phyloP scores from a whole-genome alignment of 2,329 filamentous ascomycete genomes.

The Sordariomycetes sp. region DNA sequence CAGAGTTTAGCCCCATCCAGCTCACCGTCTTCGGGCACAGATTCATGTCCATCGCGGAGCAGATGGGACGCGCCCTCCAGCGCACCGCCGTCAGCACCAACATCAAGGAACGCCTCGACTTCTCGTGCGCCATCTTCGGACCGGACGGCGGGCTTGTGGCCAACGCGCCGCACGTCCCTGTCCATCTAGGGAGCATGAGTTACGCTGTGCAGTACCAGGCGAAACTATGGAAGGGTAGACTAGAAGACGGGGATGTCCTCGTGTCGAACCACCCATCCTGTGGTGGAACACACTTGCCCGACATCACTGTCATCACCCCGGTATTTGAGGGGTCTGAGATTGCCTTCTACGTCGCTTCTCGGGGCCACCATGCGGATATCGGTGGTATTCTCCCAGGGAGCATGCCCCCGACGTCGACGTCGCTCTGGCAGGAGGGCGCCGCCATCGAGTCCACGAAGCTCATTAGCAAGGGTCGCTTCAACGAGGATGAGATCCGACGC shows the following conservation, averaged over 20 bases:
- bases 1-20: conserved; percentile 48
- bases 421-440: conserved; percentile 52
- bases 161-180: conserved; percentile 70
- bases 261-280: conserved; percentile 13
- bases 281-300: conserved; percentile 72
- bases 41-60: conserved; percentile 80
- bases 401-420: conserved; percentile 66
- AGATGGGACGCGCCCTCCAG: conserved; percentile 71
- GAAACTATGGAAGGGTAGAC: conserved; percentile 68
- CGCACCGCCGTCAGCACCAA: conserved; percentile 76
- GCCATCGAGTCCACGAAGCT: conserved; percentile 57
- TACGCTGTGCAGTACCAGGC: conserved; percentile 67
- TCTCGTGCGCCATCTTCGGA: conserved; percentile 74
- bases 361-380: conserved; percentile 68
- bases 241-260: conserved; percentile 5
- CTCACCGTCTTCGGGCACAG: conserved; percentile 71
- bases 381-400: conserved; percentile 61
- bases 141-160: conserved; percentile 65
- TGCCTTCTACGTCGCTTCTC: conserved; percentile 71
- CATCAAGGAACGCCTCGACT: conserved; percentile 73
- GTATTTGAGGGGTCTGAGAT: conserved; percentile 59
- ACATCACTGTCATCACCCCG: conserved; percentile 72
- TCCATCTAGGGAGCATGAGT: conserved; percentile 74
- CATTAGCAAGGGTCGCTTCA: conserved; percentile 65
- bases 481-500: conserved; percentile 59